Conservation (phyloP, 2,329 filamentous ascomycete species). For the Trichoderma sp. region DNA sequence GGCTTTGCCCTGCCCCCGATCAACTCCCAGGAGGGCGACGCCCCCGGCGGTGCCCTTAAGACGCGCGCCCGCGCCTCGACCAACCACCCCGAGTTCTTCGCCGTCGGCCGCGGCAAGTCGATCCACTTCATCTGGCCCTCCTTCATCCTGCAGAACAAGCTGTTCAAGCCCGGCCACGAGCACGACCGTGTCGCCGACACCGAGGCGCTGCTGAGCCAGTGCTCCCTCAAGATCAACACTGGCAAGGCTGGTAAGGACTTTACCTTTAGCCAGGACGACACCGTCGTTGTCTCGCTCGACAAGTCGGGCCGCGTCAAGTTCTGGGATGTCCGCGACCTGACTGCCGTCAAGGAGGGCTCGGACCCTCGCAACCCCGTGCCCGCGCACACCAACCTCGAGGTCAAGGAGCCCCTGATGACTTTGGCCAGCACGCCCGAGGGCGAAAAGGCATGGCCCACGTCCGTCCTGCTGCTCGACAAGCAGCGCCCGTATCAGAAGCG, state of each 20-base stretch:
- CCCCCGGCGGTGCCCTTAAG: slow-evolving; percentile 89
- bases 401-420: slow-evolving; percentile 84
- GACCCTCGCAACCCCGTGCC: slow-evolving; percentile 56
- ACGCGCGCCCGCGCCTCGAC: slow-evolving; percentile 90
- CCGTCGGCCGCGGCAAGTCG: slow-evolving; percentile 91
- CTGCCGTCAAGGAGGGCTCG: slow-evolving; percentile 54
- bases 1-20: slow-evolving; percentile 89
- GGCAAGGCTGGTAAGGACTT: slow-evolving; percentile 99
- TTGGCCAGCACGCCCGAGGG: slow-evolving; percentile 82
- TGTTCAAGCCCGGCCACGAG: slow-evolving; percentile 64
- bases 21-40: slow-evolving; percentile 82
- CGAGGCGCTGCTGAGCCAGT: slow-evolving; percentile 83
- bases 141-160: slow-evolving; percentile 63
- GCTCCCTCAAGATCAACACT: slow-evolving; percentile 89
- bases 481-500: slow-evolving; percentile 89
- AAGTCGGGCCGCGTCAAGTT: slow-evolving; percentile 97
- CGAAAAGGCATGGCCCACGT: slow-evolving; percentile 96
- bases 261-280: slow-evolving; percentile 95
- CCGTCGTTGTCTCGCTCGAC: slow-evolving; percentile 89
- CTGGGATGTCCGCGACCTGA: slow-evolving; percentile 90
- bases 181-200: slow-evolving; percentile 76
- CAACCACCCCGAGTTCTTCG: slow-evolving; percentile 89
- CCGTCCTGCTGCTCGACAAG: slow-evolving; percentile 94
- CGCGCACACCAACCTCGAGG: slow-evolving; percentile 65
- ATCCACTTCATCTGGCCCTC: slow-evolving; percentile 84